phyloP scores from a whole-genome alignment of 2,329 filamentous ascomycete species.

The Monosporascus ibericus region DNA sequence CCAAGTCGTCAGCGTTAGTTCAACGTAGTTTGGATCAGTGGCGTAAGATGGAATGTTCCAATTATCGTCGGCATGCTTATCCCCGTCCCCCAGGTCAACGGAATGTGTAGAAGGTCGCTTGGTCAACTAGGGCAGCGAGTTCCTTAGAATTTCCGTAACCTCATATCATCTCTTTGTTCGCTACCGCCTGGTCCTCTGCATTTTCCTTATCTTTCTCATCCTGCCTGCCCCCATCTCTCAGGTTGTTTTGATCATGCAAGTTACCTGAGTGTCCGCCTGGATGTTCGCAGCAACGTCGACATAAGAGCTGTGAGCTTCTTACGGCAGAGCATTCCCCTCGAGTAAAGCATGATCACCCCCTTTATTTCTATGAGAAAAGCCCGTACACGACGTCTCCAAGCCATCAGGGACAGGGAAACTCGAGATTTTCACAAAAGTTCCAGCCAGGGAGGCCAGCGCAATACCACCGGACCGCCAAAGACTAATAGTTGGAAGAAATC shows the following conservation, averaged over 20 bases:
- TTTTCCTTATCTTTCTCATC: background rate
- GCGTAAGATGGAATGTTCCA: background rate
- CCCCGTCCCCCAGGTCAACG: background rate
- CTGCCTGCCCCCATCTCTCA: background rate
- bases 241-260: background rate
- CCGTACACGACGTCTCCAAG: background rate
- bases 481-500: background rate
- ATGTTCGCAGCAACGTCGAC: background rate
- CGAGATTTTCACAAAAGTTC: background rate
- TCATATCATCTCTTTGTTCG: too few species aligned
- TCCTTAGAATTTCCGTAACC: too few species aligned
- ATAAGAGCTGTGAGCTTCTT: background rate
- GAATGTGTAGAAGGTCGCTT: background rate
- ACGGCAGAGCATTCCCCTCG: background rate
- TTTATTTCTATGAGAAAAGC: constrained; percentile 11
- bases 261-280: background rate
- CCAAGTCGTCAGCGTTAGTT: background rate
- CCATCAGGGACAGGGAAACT: background rate
- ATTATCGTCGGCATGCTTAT: background rate
- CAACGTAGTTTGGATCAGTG: background rate
- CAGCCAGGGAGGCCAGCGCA: background rate
- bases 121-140: background rate
- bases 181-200: background rate
- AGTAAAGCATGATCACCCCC: constrained; percentile 8
- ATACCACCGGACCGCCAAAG: background rate